Percentiles rank a stretch among this genome's conserved stretches.
phyloP scores from a whole-genome alignment of 2,329 filamentous ascomycete genomes.

The Aspergillus vadensis region DNA sequence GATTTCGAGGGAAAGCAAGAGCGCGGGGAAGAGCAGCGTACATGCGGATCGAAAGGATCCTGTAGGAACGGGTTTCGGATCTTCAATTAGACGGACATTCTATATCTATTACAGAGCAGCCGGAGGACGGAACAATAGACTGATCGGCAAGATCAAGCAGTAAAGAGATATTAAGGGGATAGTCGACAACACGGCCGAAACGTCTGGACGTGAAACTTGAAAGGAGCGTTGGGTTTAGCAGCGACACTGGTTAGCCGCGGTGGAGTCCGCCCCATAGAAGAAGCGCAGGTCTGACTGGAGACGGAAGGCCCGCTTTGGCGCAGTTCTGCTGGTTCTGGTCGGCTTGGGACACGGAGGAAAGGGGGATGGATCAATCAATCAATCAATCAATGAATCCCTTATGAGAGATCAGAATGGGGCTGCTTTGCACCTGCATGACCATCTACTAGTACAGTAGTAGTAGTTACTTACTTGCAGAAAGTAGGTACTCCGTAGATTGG shows the following conservation, averaged over 20 bases:
- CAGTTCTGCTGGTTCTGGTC: neutral
- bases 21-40: conserved; percentile 12
- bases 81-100: conserved; percentile 8
- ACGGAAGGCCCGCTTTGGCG: conserved; percentile 30
- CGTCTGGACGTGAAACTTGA: conserved; percentile 20
- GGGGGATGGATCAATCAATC: conserved; percentile 9
- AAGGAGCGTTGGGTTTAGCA: conserved; percentile 26
- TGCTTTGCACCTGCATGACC: no score
- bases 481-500: neutral
- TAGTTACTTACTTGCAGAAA: neutral
- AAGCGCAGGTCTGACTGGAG: conserved; percentile 11
- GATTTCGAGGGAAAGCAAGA: neutral
- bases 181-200: conserved; percentile 2
- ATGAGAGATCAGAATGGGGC: no score
- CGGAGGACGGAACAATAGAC: neutral
- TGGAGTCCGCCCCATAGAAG: conserved; percentile 33
- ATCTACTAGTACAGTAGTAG: no score
- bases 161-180: neutral
- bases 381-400: no score
- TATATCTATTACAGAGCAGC: neutral
- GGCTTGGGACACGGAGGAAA: conserved; percentile 9
- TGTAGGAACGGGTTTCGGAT: conserved; percentile 9
- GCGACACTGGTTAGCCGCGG: conserved; percentile 28
- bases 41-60: conserved; percentile 27
- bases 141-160: neutral